These are phyloP conservation scores for Glarea lozoyensis DNA, from an alignment of 495 filamentous ascomycete genomes.

Conservation along the genomic window DNA sequence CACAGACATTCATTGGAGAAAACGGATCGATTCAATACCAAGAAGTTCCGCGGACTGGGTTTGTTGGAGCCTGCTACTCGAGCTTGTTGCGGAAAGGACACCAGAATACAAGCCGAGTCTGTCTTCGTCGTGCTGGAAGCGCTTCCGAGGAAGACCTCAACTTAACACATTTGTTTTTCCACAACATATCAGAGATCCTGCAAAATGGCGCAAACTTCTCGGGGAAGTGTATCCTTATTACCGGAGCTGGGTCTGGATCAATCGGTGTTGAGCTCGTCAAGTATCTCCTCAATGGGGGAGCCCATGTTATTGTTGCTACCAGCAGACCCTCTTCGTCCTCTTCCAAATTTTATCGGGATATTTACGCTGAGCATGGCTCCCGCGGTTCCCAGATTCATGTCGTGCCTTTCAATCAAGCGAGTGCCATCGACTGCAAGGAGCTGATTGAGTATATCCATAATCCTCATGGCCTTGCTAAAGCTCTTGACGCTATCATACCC, in stretches of 20 bases:
- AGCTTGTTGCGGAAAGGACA: slow-evolving; percentile 86
- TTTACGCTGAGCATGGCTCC: slow-evolving; percentile 85
- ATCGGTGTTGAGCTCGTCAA: slow-evolving; percentile 94
- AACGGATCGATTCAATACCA: slow-evolving; percentile 79
- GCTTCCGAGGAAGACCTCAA: too few relatives aligned
- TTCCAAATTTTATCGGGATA: slow-evolving; percentile 93
- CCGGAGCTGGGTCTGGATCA: slow-evolving; percentile 89
- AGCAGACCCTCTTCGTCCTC: slow-evolving; percentile 90
- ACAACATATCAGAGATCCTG: slow-evolving; percentile 76
- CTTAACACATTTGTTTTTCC: slow-evolving; percentile 77
- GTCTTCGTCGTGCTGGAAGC: too few relatives aligned
- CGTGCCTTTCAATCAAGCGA: slow-evolving; percentile 96
- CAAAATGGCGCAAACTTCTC: slow-evolving; percentile 79
- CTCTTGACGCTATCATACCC: slow-evolving; percentile 88
- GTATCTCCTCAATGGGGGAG: slow-evolving; percentile 88
- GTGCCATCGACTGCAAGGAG: slow-evolving; percentile 87
- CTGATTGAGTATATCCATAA: slow-evolving; percentile 93
- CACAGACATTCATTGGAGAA: slow-evolving; percentile 76
- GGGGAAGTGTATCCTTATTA: slow-evolving; percentile 92
- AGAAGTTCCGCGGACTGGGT: slow-evolving; percentile 80
- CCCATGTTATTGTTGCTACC: slow-evolving; percentile 88
- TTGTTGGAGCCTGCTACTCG: slow-evolving; percentile 88
- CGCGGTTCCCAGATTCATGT: slow-evolving; percentile 90
- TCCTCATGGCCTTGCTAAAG: slow-evolving; percentile 84
- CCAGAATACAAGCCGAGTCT: too few relatives aligned